Evolutionary conservation across 2,329 filamentous ascomycete species (phyloP), one percentile per base, ranked within the genome.

Genomic region (Paracoccidioides lutzii): DNA sequence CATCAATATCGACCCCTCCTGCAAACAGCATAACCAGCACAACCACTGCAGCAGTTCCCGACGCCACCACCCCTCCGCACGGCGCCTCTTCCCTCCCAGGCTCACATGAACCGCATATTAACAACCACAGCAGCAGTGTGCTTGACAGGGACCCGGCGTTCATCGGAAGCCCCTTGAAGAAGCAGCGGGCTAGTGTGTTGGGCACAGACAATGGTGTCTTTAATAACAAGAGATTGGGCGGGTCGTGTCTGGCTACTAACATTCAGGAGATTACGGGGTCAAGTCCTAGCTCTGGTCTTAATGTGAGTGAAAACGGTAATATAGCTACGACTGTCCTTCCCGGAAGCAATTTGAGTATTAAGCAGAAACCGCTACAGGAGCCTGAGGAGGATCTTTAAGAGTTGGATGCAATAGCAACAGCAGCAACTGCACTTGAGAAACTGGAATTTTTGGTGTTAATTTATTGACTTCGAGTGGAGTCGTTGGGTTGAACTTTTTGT

Each of bases 111-210:
- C 58, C 32, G 44, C 33, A 38, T 7, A 37, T 50, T 15, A 50
- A 38, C 63, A 3, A 57, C 66, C 32, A 48, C 41, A 32, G 28
- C 9, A 54, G 43, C 8, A 14, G 33, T 4, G 38, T 54, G 22
- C 22, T 54, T 7, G 53, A 54, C n/a, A 68, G 69, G 46, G 67
- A 65, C 38, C 67, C 67, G 7, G 61, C 60, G 30, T 72, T 72
- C 52, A 59, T 75, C 3, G 74, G 73, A 6, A 76, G 74, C 59
- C 74, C 74, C 0, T 59, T 76, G 60, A 76, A 76, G 61, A 74
- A 75, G 62, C 72, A 75, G 52, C 67, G 73, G 38, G 71, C 73
- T 2, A 75, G 73, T 56, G 69, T 75, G 22, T 74, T 73, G 9
- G 68, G 68, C 33, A 66, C 71, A 12, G 72, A 75, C 50, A 69